Evolutionary conservation across 306 rosid species (phyloP).

Genomic region (Cicer bijugum): DNA sequence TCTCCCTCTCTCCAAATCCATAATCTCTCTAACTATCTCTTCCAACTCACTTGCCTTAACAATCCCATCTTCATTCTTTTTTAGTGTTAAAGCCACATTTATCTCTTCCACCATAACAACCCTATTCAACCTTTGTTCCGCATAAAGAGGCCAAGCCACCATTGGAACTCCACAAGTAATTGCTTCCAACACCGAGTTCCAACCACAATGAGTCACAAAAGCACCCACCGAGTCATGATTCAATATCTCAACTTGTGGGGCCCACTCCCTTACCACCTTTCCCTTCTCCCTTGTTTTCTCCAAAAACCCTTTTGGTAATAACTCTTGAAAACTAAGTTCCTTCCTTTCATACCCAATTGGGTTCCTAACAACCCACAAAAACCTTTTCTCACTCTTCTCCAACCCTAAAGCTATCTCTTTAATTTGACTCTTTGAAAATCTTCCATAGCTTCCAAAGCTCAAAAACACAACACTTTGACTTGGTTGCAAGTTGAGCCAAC

Average conservation of each 20-base stretch:
- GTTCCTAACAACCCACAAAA: slow-evolving; percentile 60
- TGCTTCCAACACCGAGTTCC: slow-evolving; percentile 50
- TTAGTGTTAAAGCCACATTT: slow-evolving; percentile 49
- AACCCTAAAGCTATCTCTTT: slow-evolving; percentile 56
- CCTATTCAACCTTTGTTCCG: slow-evolving; percentile 47
- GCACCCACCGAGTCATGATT: slow-evolving; percentile 46
- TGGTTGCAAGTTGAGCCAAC: slow-evolving; percentile 60
- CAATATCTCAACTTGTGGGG: slow-evolving; percentile 54
- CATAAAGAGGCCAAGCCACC: slow-evolving; percentile 53
- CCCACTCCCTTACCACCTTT: slow-evolving; percentile 52
- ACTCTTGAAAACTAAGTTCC: slow-evolving; percentile 38
- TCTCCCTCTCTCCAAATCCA: slow-evolving; percentile 33
- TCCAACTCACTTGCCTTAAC: slow-evolving; percentile 51
- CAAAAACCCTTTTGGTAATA: slow-evolving; percentile 58
- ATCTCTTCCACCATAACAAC: slow-evolving; percentile 56
- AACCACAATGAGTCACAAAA: slow-evolving; percentile 54
- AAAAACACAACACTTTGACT: slow-evolving; percentile 54
- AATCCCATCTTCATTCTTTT: slow-evolving; percentile 45
- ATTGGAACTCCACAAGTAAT: slow-evolving; percentile 40
- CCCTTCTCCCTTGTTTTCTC: slow-evolving; percentile 46
- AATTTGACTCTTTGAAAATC: slow-evolving; percentile 50
- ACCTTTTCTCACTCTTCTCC: slow-evolving; percentile 53
- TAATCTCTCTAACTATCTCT: slow-evolving; percentile 37
- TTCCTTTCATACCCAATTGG: slow-evolving; percentile 32
- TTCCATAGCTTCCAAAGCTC: slow-evolving; percentile 64